These are phyloP conservation scores for Rhizodiscina lignyota DNA, from an alignment of 495 filamentous ascomycete genomes.

Conservation along the genomic window DNA sequence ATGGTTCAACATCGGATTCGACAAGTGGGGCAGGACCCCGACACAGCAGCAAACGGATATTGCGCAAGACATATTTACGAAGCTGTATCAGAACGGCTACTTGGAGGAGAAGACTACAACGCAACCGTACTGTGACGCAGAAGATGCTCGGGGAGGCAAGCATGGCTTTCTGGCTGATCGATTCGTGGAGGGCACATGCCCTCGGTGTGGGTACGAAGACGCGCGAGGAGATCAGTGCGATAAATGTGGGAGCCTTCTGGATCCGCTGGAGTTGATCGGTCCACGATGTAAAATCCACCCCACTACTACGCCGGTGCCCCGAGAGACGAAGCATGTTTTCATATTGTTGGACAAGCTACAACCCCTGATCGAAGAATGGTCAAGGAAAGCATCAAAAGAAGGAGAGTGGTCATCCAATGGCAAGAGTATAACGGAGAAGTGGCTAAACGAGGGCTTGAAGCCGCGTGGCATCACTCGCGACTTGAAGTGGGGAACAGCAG, in stretches of 20 bases:
- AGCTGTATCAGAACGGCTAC: slow-evolving; percentile 64
- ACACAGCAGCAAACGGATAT: slow-evolving; percentile 72
- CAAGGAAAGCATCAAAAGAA: slow-evolving; percentile 36
- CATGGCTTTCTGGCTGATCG: slow-evolving; percentile 88
- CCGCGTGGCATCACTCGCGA: slow-evolving; percentile 83
- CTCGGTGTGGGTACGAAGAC: slow-evolving; percentile 61
- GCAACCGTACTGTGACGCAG: slow-evolving; percentile 66
- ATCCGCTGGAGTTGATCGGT: slow-evolving; percentile 46
- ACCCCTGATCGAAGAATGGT: slow-evolving; percentile 55
- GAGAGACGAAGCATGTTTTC: slow-evolving; percentile 59
- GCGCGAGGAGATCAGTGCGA: slow-evolving; percentile 82
- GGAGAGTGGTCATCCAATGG: slow-evolving; percentile 69
- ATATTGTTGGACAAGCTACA: slow-evolving; percentile 67
- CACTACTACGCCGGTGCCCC: slow-evolving; percentile 55
- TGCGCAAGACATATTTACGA: slow-evolving; percentile 67
- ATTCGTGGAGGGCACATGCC: slow-evolving; percentile 82
- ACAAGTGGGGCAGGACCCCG: slow-evolving; percentile 71
- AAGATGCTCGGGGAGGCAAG: slow-evolving; percentile 21
- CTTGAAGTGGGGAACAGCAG: slow-evolving; percentile 72
- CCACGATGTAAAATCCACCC: slow-evolving; percentile 68
- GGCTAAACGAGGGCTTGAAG: slow-evolving; percentile 70
- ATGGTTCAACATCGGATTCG: slow-evolving; percentile 77
- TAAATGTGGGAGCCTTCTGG: slow-evolving; percentile 64
- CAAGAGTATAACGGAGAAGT: slow-evolving; percentile 37
- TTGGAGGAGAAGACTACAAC: slow-evolving; percentile 58